Conservation (phyloP, 495 filamentous ascomycete species). For the Margaritispora aquatica region DNA sequence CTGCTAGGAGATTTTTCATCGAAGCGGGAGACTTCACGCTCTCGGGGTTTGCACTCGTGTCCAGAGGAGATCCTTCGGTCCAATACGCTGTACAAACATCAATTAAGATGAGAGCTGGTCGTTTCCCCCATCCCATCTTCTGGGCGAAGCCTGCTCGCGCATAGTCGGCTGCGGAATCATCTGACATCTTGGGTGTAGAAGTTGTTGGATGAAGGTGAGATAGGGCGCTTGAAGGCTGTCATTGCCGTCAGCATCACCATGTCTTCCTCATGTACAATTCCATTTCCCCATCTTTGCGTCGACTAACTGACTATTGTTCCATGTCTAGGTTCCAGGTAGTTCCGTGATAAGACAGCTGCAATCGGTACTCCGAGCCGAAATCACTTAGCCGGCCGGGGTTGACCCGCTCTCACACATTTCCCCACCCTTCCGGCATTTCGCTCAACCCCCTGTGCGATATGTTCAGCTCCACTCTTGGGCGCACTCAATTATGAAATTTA, state of each 20-base stretch:
- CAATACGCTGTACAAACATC: conserved; percentile 36
- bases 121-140: conserved; percentile 31
- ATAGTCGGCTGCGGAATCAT: background rate
- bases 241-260: background rate
- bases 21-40: conserved; percentile 22
- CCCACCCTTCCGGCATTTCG: too few relatives aligned
- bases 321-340: background rate
- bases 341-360: background rate
- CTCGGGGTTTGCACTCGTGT: conserved; percentile 24
- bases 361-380: background rate
- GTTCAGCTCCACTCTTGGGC: too few relatives aligned
- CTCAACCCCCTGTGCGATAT: too few relatives aligned
- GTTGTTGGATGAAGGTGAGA: background rate
- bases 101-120: conserved; percentile 31
- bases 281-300: background rate
- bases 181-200: background rate
- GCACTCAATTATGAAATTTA: too few relatives aligned
- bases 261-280: background rate
- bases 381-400: background rate
- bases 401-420: background rate
- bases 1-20: conserved; percentile 26
- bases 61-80: conserved; percentile 28
- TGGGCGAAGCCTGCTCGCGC: conserved; percentile 22
- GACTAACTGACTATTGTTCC: background rate
- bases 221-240: background rate